phyloP scores from a whole-genome alignment of 2,329 filamentous ascomycete species.

The Exophiala sp. region DNA sequence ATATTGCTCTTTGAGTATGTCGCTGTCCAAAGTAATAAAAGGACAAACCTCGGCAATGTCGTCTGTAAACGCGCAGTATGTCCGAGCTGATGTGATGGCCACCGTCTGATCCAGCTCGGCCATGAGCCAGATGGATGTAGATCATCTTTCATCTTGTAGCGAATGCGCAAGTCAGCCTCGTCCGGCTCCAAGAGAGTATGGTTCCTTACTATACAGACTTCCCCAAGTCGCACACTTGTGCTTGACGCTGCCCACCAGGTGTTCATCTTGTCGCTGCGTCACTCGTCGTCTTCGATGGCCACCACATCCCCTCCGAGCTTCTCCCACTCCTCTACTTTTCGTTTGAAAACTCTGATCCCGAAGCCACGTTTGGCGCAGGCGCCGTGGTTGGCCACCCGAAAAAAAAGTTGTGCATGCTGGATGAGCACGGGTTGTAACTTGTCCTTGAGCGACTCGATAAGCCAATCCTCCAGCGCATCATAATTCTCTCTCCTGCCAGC shows the following conservation, averaged over 20 bases:
- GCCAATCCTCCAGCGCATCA: slow-evolving; percentile 17
- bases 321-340: slow-evolving; percentile 9
- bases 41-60: too few relatives aligned
- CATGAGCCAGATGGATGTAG: background rate
- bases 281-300: slow-evolving; percentile 18
- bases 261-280: background rate
- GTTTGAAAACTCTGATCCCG: slow-evolving; percentile 5
- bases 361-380: slow-evolving; percentile 13
- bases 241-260: too few relatives aligned
- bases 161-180: background rate
- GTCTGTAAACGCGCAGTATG: too few relatives aligned
- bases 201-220: too few relatives aligned
- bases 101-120: too few relatives aligned
- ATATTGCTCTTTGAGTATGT: too few relatives aligned
- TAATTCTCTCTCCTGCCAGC: background rate
- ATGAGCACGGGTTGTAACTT: slow-evolving; percentile 10
- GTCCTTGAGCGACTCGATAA: slow-evolving; percentile 6
- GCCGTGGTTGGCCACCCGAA: slow-evolving; percentile 10
- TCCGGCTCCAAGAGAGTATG: background rate
- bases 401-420: slow-evolving; percentile 13
- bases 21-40: too few relatives aligned
- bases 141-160: background rate
- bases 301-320: slow-evolving; percentile 4
- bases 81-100: too few relatives aligned
- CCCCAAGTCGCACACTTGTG: too few relatives aligned